Evolutionary conservation across 345 rosid species (phyloP).

Genomic region (Populus ilicifolia): DNA sequence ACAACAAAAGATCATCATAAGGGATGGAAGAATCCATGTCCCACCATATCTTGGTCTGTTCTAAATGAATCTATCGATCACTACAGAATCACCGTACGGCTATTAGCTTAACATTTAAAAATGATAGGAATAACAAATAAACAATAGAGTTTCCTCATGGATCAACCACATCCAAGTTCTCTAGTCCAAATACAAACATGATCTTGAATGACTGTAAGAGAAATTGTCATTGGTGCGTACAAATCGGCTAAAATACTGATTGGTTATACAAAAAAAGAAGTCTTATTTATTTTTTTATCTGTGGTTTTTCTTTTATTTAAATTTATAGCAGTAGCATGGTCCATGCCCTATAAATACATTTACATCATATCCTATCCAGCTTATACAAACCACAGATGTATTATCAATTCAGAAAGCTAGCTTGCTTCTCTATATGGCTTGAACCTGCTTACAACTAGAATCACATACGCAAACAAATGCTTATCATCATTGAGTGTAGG

Average conservation of each 20-base stretch:
- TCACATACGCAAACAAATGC: constrained; percentile 10
- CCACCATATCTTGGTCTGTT: constrained; percentile 28
- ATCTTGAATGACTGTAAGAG: background rate
- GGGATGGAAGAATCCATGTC: constrained; percentile 20
- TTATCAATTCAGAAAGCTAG: constrained; percentile 22
- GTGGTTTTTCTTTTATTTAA: background rate
- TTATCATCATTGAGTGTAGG: constrained; percentile 11
- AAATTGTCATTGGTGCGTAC: background rate
- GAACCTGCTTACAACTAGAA: background rate
- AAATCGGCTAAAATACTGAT: background rate
- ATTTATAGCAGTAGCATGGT: constrained; percentile 9
- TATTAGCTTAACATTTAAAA: background rate
- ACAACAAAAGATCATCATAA: constrained; percentile 16
- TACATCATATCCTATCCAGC: constrained; percentile 22
- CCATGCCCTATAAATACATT: constrained; percentile 2
- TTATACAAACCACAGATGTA: constrained; percentile 31
- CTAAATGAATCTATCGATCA: constrained; percentile 11
- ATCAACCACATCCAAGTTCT: background rate
- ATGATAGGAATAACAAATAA: background rate
- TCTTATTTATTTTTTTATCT: background rate
- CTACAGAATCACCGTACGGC: constrained; percentile 1
- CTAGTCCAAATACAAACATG: background rate
- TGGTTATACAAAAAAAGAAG: background rate
- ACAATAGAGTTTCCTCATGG: background rate
- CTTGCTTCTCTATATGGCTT: background rate